A percentile compares a stretch with the other conserved stretches of the same genome.
Evolutionary conservation across 345 rosid genomes (phyloP).

Genomic region (Bretschneidera sinensis): DNA sequence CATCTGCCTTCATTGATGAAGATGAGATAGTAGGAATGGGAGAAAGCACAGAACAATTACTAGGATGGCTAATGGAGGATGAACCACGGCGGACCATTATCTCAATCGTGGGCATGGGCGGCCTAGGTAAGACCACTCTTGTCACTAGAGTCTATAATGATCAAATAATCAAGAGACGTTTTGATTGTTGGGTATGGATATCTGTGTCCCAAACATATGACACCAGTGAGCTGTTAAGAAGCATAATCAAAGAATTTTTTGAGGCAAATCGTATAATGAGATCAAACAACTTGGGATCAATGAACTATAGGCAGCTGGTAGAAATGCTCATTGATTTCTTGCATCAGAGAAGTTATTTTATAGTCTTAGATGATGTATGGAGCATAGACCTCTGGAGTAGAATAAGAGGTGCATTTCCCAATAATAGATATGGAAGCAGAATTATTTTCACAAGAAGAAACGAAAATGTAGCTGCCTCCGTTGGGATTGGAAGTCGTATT

Average conservation of each 20-base stretch:
- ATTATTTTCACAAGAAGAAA: conserved; percentile 26
- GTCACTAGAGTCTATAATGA: conserved; percentile 14
- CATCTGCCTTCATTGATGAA: conserved; percentile 23
- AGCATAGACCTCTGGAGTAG: conserved; percentile 26
- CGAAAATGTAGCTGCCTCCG: conserved; percentile 21
- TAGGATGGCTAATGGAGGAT: conserved; percentile 4
- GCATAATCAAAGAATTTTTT: conserved; percentile 6
- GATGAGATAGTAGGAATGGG: conserved; percentile 31
- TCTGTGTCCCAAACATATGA: conserved; percentile 8
- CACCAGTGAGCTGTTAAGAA: background rate
- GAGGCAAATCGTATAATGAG: background rate
- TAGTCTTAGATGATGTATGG: conserved; percentile 37
- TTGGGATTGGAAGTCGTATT: conserved; percentile 18
- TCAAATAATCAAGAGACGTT: conserved; percentile 11
- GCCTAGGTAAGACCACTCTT: conserved; percentile 21
- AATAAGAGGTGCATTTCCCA: conserved; percentile 23
- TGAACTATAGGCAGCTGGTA: conserved; percentile 1
- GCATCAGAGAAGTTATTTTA: conserved; percentile 1
- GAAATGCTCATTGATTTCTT: conserved; percentile 4
- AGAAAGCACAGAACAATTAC: background rate
- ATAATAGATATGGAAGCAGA: conserved; percentile 20
- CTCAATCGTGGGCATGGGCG: conserved; percentile 30
- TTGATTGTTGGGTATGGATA: conserved; percentile 17
- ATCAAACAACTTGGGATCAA: background rate
- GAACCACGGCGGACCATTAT: background rate